Evolutionary conservation across 805 yeast species (phyloP).

Genomic region (Candida quercuum): DNA sequence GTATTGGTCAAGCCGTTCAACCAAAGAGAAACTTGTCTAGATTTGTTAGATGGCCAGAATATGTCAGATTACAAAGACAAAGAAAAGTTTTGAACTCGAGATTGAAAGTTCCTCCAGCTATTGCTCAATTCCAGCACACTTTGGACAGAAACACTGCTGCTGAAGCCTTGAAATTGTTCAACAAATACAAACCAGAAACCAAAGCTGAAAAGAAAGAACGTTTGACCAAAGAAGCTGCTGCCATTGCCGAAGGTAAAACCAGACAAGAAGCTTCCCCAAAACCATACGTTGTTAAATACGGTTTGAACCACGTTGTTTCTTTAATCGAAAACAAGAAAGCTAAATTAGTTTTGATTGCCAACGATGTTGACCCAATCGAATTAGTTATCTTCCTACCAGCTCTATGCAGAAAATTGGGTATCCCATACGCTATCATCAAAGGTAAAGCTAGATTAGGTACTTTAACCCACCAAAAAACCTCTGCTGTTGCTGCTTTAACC

Average conservation of each 20-base stretch:
- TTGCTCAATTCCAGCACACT: constrained; percentile 93
- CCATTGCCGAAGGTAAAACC: constrained; percentile 96
- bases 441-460: constrained; percentile 99
- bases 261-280: constrained; percentile 94
- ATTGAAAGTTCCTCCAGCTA: constrained; percentile 98
- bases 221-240: constrained; percentile 98
- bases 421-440: constrained; percentile 97
- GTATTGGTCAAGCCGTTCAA: constrained; percentile 94
- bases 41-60: constrained; percentile 99
- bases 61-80: constrained; percentile 98
- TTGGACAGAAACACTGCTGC: constrained; percentile 99
- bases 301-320: constrained; percentile 98
- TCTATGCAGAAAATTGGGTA: constrained; percentile 98
- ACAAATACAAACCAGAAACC: constrained; percentile 99
- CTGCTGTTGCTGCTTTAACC: constrained; percentile 95
- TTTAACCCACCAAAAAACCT: constrained; percentile 94
- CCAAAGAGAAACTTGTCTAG: constrained; percentile 95
- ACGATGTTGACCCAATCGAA: constrained; percentile 99
- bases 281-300: constrained; percentile 96
- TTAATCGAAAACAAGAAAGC: constrained; percentile 98
- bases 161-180: constrained; percentile 92
- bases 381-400: constrained; percentile 97
- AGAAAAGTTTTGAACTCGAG: constrained; percentile 92
- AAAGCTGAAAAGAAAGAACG: constrained; percentile 98
- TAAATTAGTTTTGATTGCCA: constrained; percentile 93